These are phyloP conservation scores for Arctostaphylos glauca DNA, from an alignment of 148 eudicot species.

Conservation along the genomic window DNA sequence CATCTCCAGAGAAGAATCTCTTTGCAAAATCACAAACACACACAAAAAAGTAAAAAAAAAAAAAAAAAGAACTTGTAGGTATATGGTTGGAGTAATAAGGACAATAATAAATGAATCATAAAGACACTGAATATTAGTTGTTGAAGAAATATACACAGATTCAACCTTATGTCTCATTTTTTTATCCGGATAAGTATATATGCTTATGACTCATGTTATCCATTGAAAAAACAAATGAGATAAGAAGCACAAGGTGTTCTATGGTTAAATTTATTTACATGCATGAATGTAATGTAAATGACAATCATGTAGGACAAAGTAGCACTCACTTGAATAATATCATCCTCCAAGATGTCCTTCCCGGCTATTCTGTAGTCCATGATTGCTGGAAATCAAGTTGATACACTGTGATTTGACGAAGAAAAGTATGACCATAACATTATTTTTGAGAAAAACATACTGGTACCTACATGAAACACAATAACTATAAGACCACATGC, in stretches of 20 bases:
- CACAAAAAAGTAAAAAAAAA: background rate
- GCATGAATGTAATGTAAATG: slow-evolving; percentile 11
- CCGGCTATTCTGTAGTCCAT: slow-evolving; percentile 79
- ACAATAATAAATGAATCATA: background rate
- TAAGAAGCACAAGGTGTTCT: background rate
- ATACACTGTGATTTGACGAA: slow-evolving; percentile 47
- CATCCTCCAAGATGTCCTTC: slow-evolving; percentile 74
- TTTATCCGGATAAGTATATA: background rate
- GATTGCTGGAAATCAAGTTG: slow-evolving; percentile 86
- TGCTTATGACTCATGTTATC: background rate
- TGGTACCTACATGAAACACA: slow-evolving; percentile 40
- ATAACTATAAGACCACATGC: slow-evolving; percentile 17
- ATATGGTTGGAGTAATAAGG: background rate
- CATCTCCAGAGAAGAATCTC: background rate
- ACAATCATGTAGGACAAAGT: slow-evolving; percentile 15
- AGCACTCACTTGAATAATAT: slow-evolving; percentile 81
- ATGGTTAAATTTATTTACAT: background rate
- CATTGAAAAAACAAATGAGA: background rate
- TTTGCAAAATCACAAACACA: background rate
- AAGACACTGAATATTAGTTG: background rate
- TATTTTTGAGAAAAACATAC: slow-evolving; percentile 29
- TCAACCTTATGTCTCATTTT: background rate
- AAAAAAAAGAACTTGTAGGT: background rate
- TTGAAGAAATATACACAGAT: background rate
- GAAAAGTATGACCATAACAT: slow-evolving; percentile 41